A percentile compares a stretch with the other conserved stretches of the same genome.
Evolutionary conservation across 2,329 filamentous ascomycete genomes (phyloP).

Genomic region (Monilinia fructigena): DNA sequence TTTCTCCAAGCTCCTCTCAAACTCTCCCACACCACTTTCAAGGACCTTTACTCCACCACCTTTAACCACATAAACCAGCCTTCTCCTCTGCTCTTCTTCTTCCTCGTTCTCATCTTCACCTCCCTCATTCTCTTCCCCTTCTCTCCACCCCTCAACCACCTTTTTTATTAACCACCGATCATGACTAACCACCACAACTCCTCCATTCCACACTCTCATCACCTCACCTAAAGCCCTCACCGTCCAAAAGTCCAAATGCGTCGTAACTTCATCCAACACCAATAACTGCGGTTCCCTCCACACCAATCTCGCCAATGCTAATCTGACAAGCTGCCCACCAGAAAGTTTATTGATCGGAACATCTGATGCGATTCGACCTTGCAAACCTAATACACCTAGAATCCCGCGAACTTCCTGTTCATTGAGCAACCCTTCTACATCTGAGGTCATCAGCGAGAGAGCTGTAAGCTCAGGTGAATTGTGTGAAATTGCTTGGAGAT

Average conservation of each 20-base stretch:
- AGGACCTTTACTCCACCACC: slow-evolving; percentile 56
- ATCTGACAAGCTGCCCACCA: slow-evolving; percentile 77
- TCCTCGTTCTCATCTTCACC: slow-evolving; percentile 49
- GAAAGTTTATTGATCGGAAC: slow-evolving; percentile 72
- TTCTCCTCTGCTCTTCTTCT: slow-evolving; percentile 48
- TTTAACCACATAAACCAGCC: slow-evolving; percentile 60
- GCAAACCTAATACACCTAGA: slow-evolving; percentile 67
- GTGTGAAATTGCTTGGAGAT: slow-evolving; percentile 56
- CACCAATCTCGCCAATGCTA: slow-evolving; percentile 87
- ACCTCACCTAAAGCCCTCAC: slow-evolving; percentile 69
- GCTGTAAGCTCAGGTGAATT: slow-evolving; percentile 57
- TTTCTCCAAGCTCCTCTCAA: slow-evolving; percentile 63
- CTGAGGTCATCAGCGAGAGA: slow-evolving; percentile 58
- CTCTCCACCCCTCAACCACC: slow-evolving; percentile 63
- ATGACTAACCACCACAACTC: slow-evolving; percentile 75
- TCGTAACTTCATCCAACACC: slow-evolving; percentile 95
- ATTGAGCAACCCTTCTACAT: slow-evolving; percentile 51
- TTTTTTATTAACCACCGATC: slow-evolving; percentile 78
- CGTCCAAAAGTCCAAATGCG: slow-evolving; percentile 81
- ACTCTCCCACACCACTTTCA: slow-evolving; percentile 61
- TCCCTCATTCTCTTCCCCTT: slow-evolving; percentile 45
- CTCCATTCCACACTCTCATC: slow-evolving; percentile 67
- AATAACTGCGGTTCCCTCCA: slow-evolving; percentile 98
- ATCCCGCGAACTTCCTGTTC: slow-evolving; percentile 69
- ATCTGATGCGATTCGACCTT: slow-evolving; percentile 69